These are phyloP conservation scores for Botrytis sinoallii DNA, from an alignment of 2,329 filamentous ascomycete species.

Conservation along the genomic window DNA sequence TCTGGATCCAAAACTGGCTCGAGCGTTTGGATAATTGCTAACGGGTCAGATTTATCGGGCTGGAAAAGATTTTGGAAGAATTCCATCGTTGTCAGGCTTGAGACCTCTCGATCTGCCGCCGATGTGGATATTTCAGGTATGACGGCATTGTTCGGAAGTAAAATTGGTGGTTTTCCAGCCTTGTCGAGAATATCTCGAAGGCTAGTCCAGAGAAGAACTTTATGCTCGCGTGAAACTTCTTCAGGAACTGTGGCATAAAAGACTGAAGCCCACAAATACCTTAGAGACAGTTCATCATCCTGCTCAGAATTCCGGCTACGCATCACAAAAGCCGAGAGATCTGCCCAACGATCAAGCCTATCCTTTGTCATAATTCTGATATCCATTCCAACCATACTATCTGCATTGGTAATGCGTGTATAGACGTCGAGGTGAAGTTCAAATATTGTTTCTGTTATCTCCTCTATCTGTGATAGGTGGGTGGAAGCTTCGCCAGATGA, in stretches of 20 bases:
- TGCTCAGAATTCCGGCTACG: slow-evolving; percentile 28
- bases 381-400: slow-evolving; percentile 51
- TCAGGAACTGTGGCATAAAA: slow-evolving; percentile 58
- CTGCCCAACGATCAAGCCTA: slow-evolving; percentile 58
- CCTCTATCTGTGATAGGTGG: slow-evolving; percentile 42
- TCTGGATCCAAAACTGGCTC: slow-evolving; percentile 85
- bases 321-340: slow-evolving; percentile 54
- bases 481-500: slow-evolving; percentile 23
- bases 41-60: slow-evolving; percentile 74
- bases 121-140: slow-evolving; percentile 82
- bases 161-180: slow-evolving; percentile 50
- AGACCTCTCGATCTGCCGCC: slow-evolving; percentile 88
- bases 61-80: slow-evolving; percentile 92
- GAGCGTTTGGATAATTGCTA: slow-evolving; percentile 82
- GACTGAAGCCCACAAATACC: slow-evolving; percentile 65
- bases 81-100: slow-evolving; percentile 90
- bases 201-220: slow-evolving; percentile 61
- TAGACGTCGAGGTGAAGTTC: slow-evolving; percentile 67
- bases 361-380: slow-evolving; percentile 55
- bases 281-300: slow-evolving; percentile 46
- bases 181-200: slow-evolving; percentile 53
- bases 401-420: slow-evolving; percentile 58
- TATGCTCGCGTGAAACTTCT: slow-evolving; percentile 54
- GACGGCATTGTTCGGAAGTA: slow-evolving; percentile 77
- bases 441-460: slow-evolving; percentile 58